These are phyloP conservation scores for Penicillium sp. DNA, from an alignment of 2,329 filamentous ascomycete genomes.

Conservation along the genomic window DNA sequence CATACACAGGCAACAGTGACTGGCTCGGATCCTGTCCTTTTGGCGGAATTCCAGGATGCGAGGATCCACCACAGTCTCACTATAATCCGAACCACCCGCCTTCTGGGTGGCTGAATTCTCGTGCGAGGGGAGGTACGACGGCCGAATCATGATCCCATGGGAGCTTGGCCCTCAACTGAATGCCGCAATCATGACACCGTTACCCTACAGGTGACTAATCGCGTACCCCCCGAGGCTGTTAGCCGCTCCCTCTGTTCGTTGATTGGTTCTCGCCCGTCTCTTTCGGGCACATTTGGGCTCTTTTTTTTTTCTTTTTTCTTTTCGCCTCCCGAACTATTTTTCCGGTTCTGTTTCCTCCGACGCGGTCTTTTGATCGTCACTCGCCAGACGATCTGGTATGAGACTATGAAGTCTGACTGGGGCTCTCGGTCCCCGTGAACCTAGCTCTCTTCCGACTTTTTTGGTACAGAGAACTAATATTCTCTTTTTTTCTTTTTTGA, in stretches of 20 bases:
- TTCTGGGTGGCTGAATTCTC: conserved; percentile 12
- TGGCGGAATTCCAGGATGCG: conserved; percentile 20
- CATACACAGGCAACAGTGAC: neutral
- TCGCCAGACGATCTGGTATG: conserved; percentile 4
- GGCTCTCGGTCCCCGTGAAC: conserved; percentile 3
- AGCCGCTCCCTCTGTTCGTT: conserved; percentile 9
- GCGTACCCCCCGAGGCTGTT: conserved; percentile 21
- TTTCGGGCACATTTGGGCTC: neutral
- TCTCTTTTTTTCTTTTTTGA: neutral
- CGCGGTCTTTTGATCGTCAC: conserved; percentile 3
- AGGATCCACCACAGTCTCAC: conserved; percentile 18
- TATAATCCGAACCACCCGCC: conserved; percentile 24
- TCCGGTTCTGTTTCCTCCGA: conserved; percentile 2
- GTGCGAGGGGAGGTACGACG: conserved; percentile 10
- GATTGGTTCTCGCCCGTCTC: conserved; percentile 5
- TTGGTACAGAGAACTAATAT: neutral
- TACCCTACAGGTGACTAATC: conserved; percentile 19
- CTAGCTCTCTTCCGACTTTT: neutral
- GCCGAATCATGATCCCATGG: conserved; percentile 6
- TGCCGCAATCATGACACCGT: conserved; percentile 20
- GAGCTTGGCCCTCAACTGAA: neutral
- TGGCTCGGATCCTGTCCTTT: conserved; percentile 7
- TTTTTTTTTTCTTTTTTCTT: conserved; percentile 2
- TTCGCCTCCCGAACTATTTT: neutral
- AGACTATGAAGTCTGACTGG: conserved; percentile 4